These are phyloP conservation scores for Ogataea hybrid DNA, from an alignment of 1,139 yeast species.

Conservation along the genomic window DNA sequence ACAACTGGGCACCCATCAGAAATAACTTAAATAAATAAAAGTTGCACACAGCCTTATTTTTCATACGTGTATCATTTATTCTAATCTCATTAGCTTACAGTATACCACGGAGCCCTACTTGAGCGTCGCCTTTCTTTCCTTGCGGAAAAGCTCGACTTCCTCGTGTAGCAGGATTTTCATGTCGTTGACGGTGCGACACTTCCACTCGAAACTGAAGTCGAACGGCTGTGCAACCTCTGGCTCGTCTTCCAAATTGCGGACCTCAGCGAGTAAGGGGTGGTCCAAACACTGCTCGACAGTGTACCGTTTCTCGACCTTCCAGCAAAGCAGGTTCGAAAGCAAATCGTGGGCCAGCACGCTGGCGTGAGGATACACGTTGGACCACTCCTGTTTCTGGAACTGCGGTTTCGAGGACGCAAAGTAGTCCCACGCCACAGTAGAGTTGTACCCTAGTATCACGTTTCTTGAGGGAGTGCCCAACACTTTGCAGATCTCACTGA, in stretches of 20 bases:
- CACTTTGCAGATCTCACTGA: constrained; percentile 58
- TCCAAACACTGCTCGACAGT: constrained; percentile 49
- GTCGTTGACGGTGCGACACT: constrained; percentile 36
- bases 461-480: constrained; percentile 59
- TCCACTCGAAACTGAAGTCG: constrained; percentile 61
- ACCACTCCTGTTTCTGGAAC: constrained; percentile 44
- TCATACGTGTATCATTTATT: background rate
- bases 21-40: background rate
- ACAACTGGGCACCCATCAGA: constrained; percentile 81
- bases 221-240: constrained; percentile 46
- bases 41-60: constrained; percentile 4
- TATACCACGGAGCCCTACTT: constrained; percentile 1
- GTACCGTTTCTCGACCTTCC: constrained; percentile 54
- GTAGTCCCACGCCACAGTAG: constrained; percentile 39
- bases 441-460: constrained; percentile 32
- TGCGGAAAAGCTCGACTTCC: constrained; percentile 42
- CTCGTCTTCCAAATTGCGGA: constrained; percentile 53
- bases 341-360: constrained; percentile 46
- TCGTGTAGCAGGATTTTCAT: constrained; percentile 44
- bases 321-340: constrained; percentile 49
- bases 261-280: constrained; percentile 47
- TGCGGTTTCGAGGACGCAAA: constrained; percentile 40
- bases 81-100: background rate
- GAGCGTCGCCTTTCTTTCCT: constrained; percentile 24
- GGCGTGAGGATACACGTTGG: constrained; percentile 57